Evolutionary conservation across 2,329 filamentous ascomycete genomes (phyloP).

Genomic region (Fonsecaea monophora): DNA sequence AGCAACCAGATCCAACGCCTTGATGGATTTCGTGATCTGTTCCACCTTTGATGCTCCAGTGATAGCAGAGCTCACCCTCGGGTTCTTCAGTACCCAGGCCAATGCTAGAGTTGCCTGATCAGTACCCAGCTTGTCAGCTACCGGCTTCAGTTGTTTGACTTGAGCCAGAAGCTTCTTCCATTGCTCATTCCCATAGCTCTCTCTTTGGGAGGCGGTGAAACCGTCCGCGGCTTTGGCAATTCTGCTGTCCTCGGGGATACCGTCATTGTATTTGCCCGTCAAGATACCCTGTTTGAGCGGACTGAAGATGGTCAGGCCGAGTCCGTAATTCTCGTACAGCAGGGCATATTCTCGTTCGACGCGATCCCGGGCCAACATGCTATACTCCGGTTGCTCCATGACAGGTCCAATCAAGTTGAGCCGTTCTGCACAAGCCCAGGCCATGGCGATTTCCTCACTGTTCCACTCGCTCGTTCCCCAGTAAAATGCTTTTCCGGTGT

Average conservation of each 20-base stretch:
- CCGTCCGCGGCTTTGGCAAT: constrained; percentile 63
- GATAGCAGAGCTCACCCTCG: constrained; percentile 57
- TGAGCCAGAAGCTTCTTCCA: constrained; percentile 59
- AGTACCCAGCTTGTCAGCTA: constrained; percentile 70
- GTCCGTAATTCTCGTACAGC: constrained; percentile 66
- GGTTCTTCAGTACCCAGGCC: constrained; percentile 66
- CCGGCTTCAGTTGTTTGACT: constrained; percentile 62
- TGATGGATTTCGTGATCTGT: constrained; percentile 52
- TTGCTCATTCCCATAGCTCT: constrained; percentile 53
- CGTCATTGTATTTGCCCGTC: constrained; percentile 72
- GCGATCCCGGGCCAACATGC: constrained; percentile 66
- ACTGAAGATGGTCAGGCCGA: constrained; percentile 69
- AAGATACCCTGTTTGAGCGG: constrained; percentile 68
- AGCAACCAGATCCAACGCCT: constrained; percentile 52
- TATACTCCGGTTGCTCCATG: constrained; percentile 73
- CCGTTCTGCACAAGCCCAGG: constrained; percentile 66
- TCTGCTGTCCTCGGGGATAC: constrained; percentile 66
- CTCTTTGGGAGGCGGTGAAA: constrained; percentile 59
- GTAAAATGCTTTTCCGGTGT: constrained; percentile 72
- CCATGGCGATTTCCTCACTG: constrained; percentile 70
- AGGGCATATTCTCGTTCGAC: constrained; percentile 68
- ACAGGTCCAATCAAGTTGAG: constrained; percentile 67
- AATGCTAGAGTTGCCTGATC: constrained; percentile 65
- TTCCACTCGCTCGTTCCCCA: constrained; percentile 75
- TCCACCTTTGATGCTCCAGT: constrained; percentile 51